phyloP scores from a whole-genome alignment of 1,284 basidiomycete genomes.

The Sphaerobolus stellatus region DNA sequence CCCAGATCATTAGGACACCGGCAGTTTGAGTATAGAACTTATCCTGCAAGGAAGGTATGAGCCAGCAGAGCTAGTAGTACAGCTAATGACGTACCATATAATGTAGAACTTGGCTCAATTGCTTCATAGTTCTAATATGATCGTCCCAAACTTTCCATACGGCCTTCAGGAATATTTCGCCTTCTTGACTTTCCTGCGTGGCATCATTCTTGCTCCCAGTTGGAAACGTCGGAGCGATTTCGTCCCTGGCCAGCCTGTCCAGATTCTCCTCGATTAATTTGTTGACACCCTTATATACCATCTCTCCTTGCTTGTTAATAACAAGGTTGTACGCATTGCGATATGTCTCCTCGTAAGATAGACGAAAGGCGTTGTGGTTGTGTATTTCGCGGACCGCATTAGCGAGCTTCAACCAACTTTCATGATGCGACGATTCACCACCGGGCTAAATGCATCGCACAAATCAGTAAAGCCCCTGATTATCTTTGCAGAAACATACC shows the following conservation, averaged over 20 bases:
- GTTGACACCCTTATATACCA: slow-evolving; percentile 86
- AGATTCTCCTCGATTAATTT: slow-evolving; percentile 83
- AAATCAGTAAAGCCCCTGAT: background rate
- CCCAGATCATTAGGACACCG: slow-evolving; percentile 76
- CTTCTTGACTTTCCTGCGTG: slow-evolving; percentile 69
- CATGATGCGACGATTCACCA: slow-evolving; percentile 9
- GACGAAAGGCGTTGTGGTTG: slow-evolving; percentile 87
- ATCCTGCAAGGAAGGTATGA: slow-evolving; percentile 59
- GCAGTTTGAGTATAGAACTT: slow-evolving; percentile 77
- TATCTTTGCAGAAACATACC: slow-evolving; percentile 34
- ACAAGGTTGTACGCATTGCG: slow-evolving; percentile 95
- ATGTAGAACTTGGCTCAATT: slow-evolving; percentile 87
- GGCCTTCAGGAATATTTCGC: slow-evolving; percentile 83
- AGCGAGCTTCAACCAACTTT: slow-evolving; percentile 65
- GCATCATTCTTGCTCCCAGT: slow-evolving; percentile 53
- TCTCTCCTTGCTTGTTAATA: slow-evolving; percentile 81
- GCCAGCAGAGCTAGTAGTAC: slow-evolving; percentile 1
- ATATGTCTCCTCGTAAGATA: slow-evolving; percentile 97
- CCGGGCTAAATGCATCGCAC: slow-evolving; percentile 1
- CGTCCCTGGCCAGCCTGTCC: slow-evolving; percentile 71
- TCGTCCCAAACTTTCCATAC: slow-evolving; percentile 91
- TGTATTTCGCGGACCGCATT: slow-evolving; percentile 94
- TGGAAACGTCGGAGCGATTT: slow-evolving; percentile 85
- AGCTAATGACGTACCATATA: slow-evolving; percentile 77
- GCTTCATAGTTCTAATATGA: slow-evolving; percentile 87